Evolutionary conservation across 805 yeast species (phyloP), one percentile per base, ranked within the genome.

Genomic region (Schizosaccharomyces osmophilus): DNA sequence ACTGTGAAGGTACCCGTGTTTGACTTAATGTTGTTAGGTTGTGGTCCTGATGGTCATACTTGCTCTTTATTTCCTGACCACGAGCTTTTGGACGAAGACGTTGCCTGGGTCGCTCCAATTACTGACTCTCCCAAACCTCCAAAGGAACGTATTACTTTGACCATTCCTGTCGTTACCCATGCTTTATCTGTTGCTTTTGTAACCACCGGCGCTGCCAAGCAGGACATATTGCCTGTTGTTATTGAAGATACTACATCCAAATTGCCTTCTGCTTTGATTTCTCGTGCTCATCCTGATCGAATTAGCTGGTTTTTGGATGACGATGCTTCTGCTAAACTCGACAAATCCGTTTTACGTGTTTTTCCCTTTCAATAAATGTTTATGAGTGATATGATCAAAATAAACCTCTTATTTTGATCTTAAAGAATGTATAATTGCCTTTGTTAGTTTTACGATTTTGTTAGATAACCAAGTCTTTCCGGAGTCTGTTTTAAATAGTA

Each of bases 41-140:
- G 97, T 76, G 98, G 98, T 0, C 97, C 97, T 2, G 98, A 90
- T 72, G 98, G 98, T 26, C 98, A 90, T 72, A 86, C 87, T 69
- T 95, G 96, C 61, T 87, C 95, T n/a, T 78, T 90, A 62, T 90
- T 90, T 76, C 98, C 98, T 26, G 84, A 84, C 69, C 93, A 86
- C 68, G 93, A 86, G 66, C 84, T 85, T 62, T 75, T 90, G 65
- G 79, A 97, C 69, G 98, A 90, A 71, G 80, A 83, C 64, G 78
- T 84, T 66, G 97, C 97, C 1, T 90, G 97, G 97, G 89, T 89
- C 65, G 85, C 87, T 31, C 95, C 97, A 0, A 94, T 90, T 6
- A 84, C 81, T 64, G 84, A 87, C 63, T 95, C 97, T 0, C 97
- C 98, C 55, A 78, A 81, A 65, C 93, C 95, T 1, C 96, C 96